Evolutionary conservation across 176 grass and related monocot species (phyloP).

Genomic region (Triticum dicoccoides): DNA sequence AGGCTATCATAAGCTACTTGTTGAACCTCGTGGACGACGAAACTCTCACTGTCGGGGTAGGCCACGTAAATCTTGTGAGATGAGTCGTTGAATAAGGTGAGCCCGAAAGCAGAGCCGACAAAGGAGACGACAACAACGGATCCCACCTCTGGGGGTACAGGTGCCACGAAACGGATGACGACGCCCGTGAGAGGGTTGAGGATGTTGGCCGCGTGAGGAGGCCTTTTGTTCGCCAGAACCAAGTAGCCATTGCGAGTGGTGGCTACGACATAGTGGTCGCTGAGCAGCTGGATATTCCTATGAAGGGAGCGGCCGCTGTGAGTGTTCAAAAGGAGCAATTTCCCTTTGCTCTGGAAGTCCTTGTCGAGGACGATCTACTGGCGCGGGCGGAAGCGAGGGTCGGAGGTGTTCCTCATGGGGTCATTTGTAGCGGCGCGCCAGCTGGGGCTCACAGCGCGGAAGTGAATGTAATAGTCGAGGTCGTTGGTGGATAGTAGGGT

Average conservation of each 20-base stretch:
- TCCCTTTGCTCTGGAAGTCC: background rate
- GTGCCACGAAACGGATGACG: background rate
- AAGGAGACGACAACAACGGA: too few species aligned
- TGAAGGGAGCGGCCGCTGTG: background rate
- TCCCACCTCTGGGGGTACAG: background rate
- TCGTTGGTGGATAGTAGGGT: background rate
- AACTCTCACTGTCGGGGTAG: background rate
- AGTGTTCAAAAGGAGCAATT: background rate
- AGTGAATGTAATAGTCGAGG: background rate
- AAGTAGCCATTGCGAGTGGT: background rate
- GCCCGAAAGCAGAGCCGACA: background rate
- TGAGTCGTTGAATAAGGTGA: background rate
- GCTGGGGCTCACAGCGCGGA: too few species aligned
- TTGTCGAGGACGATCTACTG: background rate
- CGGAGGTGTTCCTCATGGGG: background rate
- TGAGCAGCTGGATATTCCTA: background rate
- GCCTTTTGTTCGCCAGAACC: background rate
- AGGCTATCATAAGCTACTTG: background rate
- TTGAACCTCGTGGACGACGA: background rate
- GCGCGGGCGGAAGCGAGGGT: background rate
- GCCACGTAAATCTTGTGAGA: background rate
- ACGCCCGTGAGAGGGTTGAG: conserved; percentile 16
- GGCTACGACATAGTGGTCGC: background rate
- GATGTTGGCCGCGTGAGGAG: background rate
- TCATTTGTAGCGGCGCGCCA: background rate